These are phyloP conservation scores for Marasmius fiardii DNA, from an alignment of 1,284 basidiomycete genomes.

Conservation along the genomic window DNA sequence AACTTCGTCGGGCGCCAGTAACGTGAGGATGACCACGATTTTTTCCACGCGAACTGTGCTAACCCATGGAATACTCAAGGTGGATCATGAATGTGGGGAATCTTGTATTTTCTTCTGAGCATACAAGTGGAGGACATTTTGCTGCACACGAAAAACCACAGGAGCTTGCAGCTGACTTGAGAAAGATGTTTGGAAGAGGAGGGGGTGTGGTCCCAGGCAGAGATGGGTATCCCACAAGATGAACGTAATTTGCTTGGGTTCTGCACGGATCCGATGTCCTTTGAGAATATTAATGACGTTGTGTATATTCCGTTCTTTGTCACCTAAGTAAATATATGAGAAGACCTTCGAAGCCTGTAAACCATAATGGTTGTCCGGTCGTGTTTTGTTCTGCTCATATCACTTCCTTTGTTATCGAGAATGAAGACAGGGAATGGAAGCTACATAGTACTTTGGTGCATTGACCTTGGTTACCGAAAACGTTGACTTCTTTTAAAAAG, in stretches of 20 bases:
- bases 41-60: background rate
- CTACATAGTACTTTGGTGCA: no score
- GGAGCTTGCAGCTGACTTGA: background rate
- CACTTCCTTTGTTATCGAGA: no score
- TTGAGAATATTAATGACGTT: no score
- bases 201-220: background rate
- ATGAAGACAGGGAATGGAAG: no score
- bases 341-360: no score
- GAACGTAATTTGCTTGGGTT: background rate
- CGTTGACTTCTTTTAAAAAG: no score
- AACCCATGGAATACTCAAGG: background rate
- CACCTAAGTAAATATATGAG: no score
- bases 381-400: no score
- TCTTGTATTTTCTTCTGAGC: background rate
- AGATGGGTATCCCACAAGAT: background rate
- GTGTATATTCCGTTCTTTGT: no score
- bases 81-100: conserved; percentile 2
- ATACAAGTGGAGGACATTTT: conserved; percentile 1
- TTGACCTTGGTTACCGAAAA: no score
- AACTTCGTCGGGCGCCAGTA: conserved; percentile 1
- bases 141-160: background rate
- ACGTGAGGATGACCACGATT: background rate
- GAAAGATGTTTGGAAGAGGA: conserved; percentile 1
- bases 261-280: no score
- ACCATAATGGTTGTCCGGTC: no score